phyloP scores from a whole-genome alignment of 495 filamentous ascomycete genomes.

The Aspergillus incahuasiensis region DNA sequence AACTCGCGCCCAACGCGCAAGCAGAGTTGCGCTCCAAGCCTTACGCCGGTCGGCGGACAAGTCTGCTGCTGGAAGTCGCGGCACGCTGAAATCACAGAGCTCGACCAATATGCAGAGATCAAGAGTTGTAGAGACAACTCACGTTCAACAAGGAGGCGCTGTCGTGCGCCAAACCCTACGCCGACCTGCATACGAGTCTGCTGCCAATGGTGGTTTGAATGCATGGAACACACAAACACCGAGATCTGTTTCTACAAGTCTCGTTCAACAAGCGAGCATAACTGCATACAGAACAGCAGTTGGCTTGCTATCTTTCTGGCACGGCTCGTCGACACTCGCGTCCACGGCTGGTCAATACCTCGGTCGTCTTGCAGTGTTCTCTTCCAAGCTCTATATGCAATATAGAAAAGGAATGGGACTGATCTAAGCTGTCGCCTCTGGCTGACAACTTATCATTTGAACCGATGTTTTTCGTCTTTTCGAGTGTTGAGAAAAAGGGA shows the following conservation, averaged over 20 bases:
- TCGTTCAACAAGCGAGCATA: background rate
- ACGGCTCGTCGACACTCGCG: constrained; percentile 1
- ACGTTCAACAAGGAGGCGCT: background rate
- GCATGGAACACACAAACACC: no score
- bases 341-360: constrained; percentile 14
- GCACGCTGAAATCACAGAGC: background rate
- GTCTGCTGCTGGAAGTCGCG: no score
- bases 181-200: no score
- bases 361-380: constrained; percentile 13
- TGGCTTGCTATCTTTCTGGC: constrained; percentile 6
- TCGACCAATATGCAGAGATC: background rate
- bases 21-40: background rate
- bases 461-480: background rate
- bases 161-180: no score
- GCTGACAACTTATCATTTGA: background rate
- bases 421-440: constrained; percentile 5
- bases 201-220: no score
- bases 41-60: no score
- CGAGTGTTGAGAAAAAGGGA: background rate
- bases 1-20: background rate
- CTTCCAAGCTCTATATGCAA: constrained; percentile 11
- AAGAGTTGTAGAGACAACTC: no score
- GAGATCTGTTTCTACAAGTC: no score
- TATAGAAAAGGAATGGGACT: constrained; percentile 18
- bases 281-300: background rate